Evolutionary conservation across 257 asterid species (phyloP).

Genomic region (Solanum sejunctum): DNA sequence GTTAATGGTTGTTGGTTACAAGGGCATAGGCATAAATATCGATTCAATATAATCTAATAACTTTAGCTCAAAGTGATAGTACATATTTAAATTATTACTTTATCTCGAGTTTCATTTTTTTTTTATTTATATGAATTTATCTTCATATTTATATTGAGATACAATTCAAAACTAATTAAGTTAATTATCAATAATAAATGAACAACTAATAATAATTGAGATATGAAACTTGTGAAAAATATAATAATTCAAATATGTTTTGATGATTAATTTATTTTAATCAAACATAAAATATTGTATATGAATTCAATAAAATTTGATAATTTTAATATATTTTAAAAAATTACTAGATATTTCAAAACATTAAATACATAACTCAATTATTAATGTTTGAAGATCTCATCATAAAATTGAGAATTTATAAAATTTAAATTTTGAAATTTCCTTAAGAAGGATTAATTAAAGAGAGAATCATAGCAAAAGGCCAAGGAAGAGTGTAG

Average conservation of each 20-base stretch:
- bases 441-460: neutral
- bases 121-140: rapidly evolving
- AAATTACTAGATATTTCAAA: neutral
- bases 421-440: neutral
- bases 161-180: rapidly evolving
- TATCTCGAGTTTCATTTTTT: rapidly evolving
- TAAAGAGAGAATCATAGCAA: neutral
- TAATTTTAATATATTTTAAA: neutral
- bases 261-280: neutral
- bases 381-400: rapidly evolving
- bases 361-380: rapidly evolving
- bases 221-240: too few relatives aligned
- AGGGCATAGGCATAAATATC: neutral
- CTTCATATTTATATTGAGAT: neutral
- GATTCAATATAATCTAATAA: neutral
- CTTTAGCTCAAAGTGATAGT: rapidly evolving
- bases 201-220: neutral
- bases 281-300: neutral
- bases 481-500: conserved; percentile 23
- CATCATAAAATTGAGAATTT: rapidly evolving
- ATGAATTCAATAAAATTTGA: neutral
- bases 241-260: neutral
- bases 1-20: conserved; percentile 7
- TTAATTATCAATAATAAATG: neutral
- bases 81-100: rapidly evolving